These are phyloP conservation scores for Leptodermis oblonga DNA, from an alignment of 257 asterid species.

Conservation along the genomic window DNA sequence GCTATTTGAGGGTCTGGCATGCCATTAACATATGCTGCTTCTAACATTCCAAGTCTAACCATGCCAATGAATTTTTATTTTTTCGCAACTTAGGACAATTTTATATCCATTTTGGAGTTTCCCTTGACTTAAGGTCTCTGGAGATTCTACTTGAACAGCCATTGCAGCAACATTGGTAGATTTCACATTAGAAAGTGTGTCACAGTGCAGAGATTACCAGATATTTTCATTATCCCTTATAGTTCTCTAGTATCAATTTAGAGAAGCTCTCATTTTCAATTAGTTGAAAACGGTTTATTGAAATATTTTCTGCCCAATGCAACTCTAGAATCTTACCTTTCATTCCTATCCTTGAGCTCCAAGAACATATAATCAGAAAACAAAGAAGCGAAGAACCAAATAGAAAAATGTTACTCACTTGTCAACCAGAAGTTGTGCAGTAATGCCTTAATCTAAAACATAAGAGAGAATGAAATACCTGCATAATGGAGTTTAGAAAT, in stretches of 20 bases:
- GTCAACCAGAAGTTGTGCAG: background rate
- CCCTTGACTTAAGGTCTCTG: no score
- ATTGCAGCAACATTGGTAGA: no score
- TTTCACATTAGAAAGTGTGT: no score
- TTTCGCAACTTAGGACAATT: no score
- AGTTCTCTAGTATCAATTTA: background rate
- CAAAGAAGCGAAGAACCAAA: background rate
- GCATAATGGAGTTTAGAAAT: slow-evolving; percentile 67
- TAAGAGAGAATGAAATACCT: slow-evolving; percentile 42
- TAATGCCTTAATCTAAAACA: background rate
- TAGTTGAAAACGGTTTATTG: background rate
- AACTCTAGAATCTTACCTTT: background rate
- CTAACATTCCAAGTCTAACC: no score
- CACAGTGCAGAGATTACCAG: background rate
- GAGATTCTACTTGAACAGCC: no score
- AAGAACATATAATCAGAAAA: background rate
- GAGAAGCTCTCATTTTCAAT: background rate
- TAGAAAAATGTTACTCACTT: background rate
- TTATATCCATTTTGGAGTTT: no score
- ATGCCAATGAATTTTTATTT: no score
- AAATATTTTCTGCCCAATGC: background rate
- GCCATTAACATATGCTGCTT: no score
- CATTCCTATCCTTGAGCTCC: background rate
- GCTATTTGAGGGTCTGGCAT: no score
- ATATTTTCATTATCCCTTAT: background rate